Evolutionary conservation across 768 basidiomycete genomes (phyloP).

Genomic region (Podaxis pistillaris): DNA sequence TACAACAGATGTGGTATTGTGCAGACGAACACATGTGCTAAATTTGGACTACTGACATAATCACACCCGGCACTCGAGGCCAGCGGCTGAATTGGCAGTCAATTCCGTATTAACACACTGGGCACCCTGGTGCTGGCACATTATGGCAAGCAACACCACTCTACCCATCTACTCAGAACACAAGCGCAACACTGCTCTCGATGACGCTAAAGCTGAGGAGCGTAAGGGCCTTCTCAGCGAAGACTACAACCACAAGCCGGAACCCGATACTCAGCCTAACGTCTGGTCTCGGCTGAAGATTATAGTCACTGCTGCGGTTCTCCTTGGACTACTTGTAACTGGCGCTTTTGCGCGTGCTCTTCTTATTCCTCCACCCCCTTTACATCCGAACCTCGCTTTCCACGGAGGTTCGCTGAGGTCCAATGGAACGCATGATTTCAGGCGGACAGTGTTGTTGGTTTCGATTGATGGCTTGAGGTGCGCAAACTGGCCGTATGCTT

Average conservation of each 20-base stretch:
- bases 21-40: neutral
- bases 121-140: neutral
- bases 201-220: constrained; percentile 27
- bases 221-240: constrained; percentile 37
- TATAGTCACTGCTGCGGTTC: constrained; percentile 31
- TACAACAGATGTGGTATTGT: neutral
- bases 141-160: neutral
- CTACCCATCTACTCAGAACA: neutral
- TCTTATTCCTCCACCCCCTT: constrained; percentile 17
- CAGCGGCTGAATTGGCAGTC: neutral
- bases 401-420: constrained; percentile 47
- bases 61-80: neutral
- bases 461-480: constrained; percentile 87
- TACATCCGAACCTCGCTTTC: constrained; percentile 25
- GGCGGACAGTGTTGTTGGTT: constrained; percentile 76
- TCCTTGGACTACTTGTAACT: constrained; percentile 42
- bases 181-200: neutral
- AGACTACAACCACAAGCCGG: constrained; percentile 25
- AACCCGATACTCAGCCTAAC: constrained; percentile 18
- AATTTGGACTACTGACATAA: constrained; percentile 1
- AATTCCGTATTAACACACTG: too few species aligned
- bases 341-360: constrained; percentile 40
- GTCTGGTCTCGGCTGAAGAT: constrained; percentile 41
- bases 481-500: constrained; percentile 17
- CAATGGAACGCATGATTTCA: constrained; percentile 84